Conservation (phyloP, 2,329 filamentous ascomycete genomes). For the Moelleriella libera region DNA sequence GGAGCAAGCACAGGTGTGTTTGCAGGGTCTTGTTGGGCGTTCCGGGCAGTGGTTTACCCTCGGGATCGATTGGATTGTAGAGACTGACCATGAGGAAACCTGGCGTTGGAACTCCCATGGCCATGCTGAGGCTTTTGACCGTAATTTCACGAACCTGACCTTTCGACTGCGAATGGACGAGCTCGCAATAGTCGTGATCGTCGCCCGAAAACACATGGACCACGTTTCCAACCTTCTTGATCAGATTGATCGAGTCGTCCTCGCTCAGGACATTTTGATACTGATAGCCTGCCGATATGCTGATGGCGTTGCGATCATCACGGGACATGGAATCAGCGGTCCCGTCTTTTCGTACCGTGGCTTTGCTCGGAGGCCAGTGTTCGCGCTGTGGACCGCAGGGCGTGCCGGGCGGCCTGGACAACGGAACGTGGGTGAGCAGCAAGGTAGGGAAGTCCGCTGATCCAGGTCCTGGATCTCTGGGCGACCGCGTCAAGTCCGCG, state of each 20-base stretch:
- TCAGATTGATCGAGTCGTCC: constrained; percentile 58
- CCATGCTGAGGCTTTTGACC: constrained; percentile 89
- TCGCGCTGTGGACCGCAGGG: constrained; percentile 82
- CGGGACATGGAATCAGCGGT: constrained; percentile 8
- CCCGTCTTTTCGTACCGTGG: constrained; percentile 39
- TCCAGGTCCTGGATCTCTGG: constrained; percentile 25
- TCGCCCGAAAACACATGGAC: constrained; percentile 86
- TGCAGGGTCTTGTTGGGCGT: constrained; percentile 51
- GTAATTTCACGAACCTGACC: constrained; percentile 68
- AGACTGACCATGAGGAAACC: constrained; percentile 81
- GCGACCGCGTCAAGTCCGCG: constrained; percentile 18
- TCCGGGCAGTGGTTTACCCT: constrained; percentile 31
- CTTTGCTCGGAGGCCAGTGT: constrained; percentile 57
- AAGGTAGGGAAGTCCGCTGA: constrained; percentile 66
- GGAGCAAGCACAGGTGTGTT: constrained; percentile 80
- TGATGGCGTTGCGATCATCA: constrained; percentile 56
- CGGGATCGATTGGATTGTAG: constrained; percentile 73
- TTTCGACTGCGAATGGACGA: constrained; percentile 60
- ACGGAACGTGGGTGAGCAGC: constrained; percentile 78
- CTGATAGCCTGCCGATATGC: constrained; percentile 70
- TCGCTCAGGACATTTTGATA: constrained; percentile 89
- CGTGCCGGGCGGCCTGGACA: constrained; percentile 70
- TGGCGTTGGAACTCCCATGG: constrained; percentile 82
- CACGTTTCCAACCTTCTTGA: constrained; percentile 69
- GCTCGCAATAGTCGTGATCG: constrained; percentile 94